phyloP scores from a whole-genome alignment of 164 flowering plant genomes.

The Piper longum region DNA sequence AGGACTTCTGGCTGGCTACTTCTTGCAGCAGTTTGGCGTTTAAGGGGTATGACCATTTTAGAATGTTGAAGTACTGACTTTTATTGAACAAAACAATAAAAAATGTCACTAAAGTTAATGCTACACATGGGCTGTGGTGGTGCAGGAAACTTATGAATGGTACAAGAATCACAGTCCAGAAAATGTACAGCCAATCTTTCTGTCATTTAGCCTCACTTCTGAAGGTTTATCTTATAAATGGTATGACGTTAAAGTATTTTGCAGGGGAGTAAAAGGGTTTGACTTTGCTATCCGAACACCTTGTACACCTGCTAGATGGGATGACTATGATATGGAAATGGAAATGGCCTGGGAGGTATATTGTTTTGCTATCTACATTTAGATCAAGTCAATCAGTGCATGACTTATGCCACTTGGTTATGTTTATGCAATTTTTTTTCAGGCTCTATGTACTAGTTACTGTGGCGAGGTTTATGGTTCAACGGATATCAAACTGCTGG shows the following conservation, averaged over 20 bases:
- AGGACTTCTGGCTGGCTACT: conserved; percentile 91
- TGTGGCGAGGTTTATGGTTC: conserved; percentile 80
- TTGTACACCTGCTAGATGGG: conserved; percentile 92
- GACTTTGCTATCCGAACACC: conserved; percentile 93
- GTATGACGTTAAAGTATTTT: conserved; percentile 2
- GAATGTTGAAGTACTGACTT: not conserved
- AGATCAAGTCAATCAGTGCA: not conserved
- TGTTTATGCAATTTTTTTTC: conserved; percentile 14
- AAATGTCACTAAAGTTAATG: too few species aligned
- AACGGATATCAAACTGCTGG: conserved; percentile 47
- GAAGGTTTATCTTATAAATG: not conserved
- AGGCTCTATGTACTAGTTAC: conserved; percentile 69
- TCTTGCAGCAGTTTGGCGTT: conserved; percentile 71
- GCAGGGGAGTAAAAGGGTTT: conserved; percentile 51
- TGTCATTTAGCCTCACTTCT: not conserved
- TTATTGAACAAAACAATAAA: not conserved
- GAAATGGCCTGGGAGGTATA: conserved; percentile 87
- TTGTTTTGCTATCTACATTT: not conserved
- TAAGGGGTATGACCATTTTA: conserved; percentile 54
- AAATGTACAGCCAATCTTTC: conserved; percentile 27
- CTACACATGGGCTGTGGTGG: not conserved
- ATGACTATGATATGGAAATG: conserved; percentile 85
- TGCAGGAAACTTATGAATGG: conserved; percentile 89
- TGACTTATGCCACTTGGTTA: not conserved
- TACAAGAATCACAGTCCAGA: conserved; percentile 72